phyloP scores from a whole-genome alignment of 2,329 filamentous ascomycete genomes.

The Chaetomium sp. region DNA sequence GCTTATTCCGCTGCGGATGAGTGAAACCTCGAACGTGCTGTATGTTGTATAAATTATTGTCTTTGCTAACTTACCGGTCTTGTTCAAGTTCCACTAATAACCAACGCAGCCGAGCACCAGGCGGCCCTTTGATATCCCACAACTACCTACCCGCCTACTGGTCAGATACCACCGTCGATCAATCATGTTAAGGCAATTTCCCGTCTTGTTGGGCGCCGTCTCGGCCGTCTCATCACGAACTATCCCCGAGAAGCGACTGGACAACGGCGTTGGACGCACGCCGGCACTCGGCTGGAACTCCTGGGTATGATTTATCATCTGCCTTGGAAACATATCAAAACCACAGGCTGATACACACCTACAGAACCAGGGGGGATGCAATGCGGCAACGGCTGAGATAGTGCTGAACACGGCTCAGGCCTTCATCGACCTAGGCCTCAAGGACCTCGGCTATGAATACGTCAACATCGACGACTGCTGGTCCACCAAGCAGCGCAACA shows the following conservation, averaged over 20 bases:
- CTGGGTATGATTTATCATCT: neutral
- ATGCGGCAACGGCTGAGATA: neutral
- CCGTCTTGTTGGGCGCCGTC: neutral
- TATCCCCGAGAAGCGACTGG: neutral
- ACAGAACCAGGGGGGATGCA: neutral
- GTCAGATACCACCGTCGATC: neutral
- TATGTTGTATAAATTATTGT: neutral
- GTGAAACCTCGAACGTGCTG: neutral
- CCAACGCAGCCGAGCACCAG: neutral
- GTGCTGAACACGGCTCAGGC: neutral
- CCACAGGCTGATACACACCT: neutral
- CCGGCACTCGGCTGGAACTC: neutral
- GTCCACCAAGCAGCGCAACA: slow-evolving; percentile 50
- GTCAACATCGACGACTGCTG: slow-evolving; percentile 67
- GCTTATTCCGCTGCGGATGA: neutral
- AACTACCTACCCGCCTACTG: neutral
- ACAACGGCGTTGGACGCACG: neutral
- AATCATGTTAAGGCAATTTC: neutral
- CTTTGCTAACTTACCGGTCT: no score
- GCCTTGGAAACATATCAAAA: neutral
- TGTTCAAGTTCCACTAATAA: neutral
- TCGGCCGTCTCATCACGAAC: neutral
- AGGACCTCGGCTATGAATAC: slow-evolving; percentile 55
- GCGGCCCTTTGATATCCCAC: neutral
- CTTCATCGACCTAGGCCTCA: slow-evolving; percentile 10